Conservation (phyloP, 495 filamentous ascomycete species). For the Ramalina peruviana region DNA sequence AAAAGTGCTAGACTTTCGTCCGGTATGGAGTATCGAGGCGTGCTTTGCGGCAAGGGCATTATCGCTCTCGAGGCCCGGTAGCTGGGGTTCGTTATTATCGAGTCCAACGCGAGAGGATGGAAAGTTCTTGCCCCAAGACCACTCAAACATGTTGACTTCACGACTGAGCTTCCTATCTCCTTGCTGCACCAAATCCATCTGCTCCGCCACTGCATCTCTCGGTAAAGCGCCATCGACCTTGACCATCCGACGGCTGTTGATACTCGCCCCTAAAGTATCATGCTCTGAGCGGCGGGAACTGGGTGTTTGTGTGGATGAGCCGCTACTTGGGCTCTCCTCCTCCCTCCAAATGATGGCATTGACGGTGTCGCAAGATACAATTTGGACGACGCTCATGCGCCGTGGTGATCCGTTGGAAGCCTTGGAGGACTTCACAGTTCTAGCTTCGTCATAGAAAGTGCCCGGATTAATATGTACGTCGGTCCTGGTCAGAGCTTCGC, state of each 20-base stretch:
- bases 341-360: constrained; percentile 17
- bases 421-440: background rate
- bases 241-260: background rate
- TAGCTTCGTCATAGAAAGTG: constrained; percentile 1
- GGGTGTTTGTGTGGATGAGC: constrained; percentile 7
- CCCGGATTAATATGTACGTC: constrained; percentile 9
- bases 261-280: background rate
- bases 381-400: constrained; percentile 12
- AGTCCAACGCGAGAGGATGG: background rate
- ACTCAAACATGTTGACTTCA: constrained; percentile 1
- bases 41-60: background rate
- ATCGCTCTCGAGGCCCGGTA: background rate
- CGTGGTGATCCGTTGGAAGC: background rate
- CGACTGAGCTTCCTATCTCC: background rate
- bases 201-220: background rate
- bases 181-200: background rate
- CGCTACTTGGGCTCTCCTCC: constrained; percentile 10
- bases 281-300: constrained; percentile 10
- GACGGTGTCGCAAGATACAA: constrained; percentile 11
- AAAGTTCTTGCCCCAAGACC: constrained; percentile 2
- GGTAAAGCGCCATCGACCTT: background rate
- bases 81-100: background rate
- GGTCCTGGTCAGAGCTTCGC: constrained; percentile 7
- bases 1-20: background rate
- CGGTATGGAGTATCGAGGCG: background rate